Evolutionary conservation across 352 stramenopile species (phyloP), one percentile per base, ranked within the genome.

Genomic region (Phytophthora fragariaefolia): DNA sequence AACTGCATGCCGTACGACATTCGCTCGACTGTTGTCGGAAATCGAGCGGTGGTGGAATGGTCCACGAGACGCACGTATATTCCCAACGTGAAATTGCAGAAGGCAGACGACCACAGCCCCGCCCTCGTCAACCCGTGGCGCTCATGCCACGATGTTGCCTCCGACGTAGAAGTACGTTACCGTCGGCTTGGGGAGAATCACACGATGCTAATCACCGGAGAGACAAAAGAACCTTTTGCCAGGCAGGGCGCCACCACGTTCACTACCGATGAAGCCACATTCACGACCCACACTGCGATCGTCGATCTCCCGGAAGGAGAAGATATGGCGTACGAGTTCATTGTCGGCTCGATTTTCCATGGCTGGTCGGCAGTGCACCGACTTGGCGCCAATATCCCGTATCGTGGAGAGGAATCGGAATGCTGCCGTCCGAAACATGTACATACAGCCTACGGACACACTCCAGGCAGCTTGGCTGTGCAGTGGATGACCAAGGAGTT

Each of bases 1-100:
- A 95, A 95, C 74, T 95, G 85, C 66, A 84, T 92, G 59, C 87
- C 85, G 13, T 89, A 89, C 71, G 77, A 91, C 69, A 87, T 95
- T 34, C 79, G 77, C 38, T 93, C 85, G 43, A 89, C 85, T 50
- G 59, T 86, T 17, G 50, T 92, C 15, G 82, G 74, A 40, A 63
- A 58, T 7, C 73, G 73, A 15, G 84, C 71, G 4, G 73, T 92
- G 1, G 73, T 95, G 22, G 83, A 92, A 67, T 95, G 87, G 83
- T 67, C 78, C 26, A 93, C 85, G 38, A 74, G 79, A 27, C 75
- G 87, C 40, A 92, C 86, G 6, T 92, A 91, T 59, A 89, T 93
- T 49, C 74, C 51, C 45, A 90, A 86, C n/a, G 81, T 93, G 20
- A 66, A 74, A 40, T 75, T 84, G 43, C 71, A 77, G 47, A 81